A percentile compares a stretch with the other conserved stretches of the same genome.
phyloP scores from a whole-genome alignment of 2,329 filamentous ascomycete species.

The Penicillium decumbens region DNA sequence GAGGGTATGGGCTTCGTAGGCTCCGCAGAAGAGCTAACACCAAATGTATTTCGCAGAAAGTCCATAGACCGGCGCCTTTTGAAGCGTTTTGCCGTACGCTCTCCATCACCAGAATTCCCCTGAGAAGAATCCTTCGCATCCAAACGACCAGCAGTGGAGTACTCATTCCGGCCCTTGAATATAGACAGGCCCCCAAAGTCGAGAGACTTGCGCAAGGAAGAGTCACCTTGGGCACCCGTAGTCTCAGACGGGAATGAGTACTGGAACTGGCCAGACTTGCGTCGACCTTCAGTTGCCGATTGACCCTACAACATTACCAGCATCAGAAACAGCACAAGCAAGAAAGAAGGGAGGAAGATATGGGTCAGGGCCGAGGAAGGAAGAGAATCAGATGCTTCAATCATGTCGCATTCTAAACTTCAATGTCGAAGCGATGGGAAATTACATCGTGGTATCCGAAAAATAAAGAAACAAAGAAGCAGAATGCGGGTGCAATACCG shows the following conservation, averaged over 20 bases:
- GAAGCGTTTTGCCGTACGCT: slow-evolving; percentile 4
- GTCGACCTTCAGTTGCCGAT: slow-evolving; percentile 24
- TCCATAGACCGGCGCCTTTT: slow-evolving; percentile 8
- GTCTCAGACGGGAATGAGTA: slow-evolving; percentile 17
- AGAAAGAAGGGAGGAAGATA: slow-evolving; percentile 5
- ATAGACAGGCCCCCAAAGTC: slow-evolving; percentile 23
- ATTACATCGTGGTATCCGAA: slow-evolving; percentile 33
- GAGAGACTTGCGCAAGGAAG: slow-evolving; percentile 21
- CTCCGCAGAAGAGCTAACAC: neutral
- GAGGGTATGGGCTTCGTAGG: neutral
- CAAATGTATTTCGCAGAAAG: neutral
- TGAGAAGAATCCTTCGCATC: slow-evolving; percentile 4
- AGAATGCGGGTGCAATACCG: slow-evolving; percentile 11
- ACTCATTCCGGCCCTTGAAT: slow-evolving; percentile 16
- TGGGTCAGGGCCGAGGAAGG: slow-evolving; percentile 4
- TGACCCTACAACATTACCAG: slow-evolving; percentile 33
- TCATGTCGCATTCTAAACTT: slow-evolving; percentile 28
- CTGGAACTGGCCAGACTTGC: slow-evolving; percentile 22
- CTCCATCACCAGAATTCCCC: slow-evolving; percentile 5
- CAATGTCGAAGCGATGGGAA: slow-evolving; percentile 23
- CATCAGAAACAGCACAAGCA: slow-evolving; percentile 26
- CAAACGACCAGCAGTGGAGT: neutral
- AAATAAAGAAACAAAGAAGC: slow-evolving; percentile 16
- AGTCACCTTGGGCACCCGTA: slow-evolving; percentile 11
- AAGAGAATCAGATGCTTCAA: slow-evolving; percentile 18